Evolutionary conservation across 2,329 filamentous ascomycete species (phyloP).

Genomic region (Phialemoniopsis sp.): DNA sequence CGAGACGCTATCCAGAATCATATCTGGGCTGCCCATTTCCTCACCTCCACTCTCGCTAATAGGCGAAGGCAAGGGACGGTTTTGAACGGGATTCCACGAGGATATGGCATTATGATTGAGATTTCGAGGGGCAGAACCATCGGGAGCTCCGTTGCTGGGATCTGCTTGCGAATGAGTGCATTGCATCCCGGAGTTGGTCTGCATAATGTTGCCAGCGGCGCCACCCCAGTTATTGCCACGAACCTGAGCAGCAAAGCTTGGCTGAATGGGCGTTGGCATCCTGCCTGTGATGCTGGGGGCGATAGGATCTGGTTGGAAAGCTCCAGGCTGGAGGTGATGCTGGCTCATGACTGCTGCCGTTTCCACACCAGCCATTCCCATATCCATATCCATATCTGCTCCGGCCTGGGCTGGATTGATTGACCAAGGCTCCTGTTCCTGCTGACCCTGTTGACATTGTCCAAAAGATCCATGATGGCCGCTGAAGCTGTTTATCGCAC

Average conservation of each 20-base stretch:
- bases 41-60: conserved; percentile 51
- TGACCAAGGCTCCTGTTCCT: neutral
- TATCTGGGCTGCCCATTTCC: conserved; percentile 33
- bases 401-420: neutral
- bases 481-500: too few species aligned
- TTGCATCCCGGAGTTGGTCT: conserved; percentile 28
- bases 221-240: conserved; percentile 46
- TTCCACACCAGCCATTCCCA: conserved; percentile 36
- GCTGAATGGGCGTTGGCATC: conserved; percentile 57
- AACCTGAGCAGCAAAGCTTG: conserved; percentile 51
- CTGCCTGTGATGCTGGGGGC: conserved; percentile 34
- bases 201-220: conserved; percentile 24
- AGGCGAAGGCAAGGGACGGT: conserved; percentile 52
- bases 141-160: conserved; percentile 3
- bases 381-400: conserved; percentile 43
- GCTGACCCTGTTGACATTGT: conserved; percentile 11
- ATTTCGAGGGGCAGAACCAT: conserved; percentile 20
- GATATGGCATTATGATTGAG: conserved; percentile 30
- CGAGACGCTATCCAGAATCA: conserved; percentile 29
- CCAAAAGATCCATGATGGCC: too few species aligned
- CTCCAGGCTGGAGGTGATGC: conserved; percentile 20
- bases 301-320: conserved; percentile 22
- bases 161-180: conserved; percentile 30
- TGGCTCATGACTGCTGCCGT: neutral
- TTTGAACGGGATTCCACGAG: conserved; percentile 50